Conservation (phyloP, 176 grass and related monocot species). For the Echinochloa phyllopogon region DNA sequence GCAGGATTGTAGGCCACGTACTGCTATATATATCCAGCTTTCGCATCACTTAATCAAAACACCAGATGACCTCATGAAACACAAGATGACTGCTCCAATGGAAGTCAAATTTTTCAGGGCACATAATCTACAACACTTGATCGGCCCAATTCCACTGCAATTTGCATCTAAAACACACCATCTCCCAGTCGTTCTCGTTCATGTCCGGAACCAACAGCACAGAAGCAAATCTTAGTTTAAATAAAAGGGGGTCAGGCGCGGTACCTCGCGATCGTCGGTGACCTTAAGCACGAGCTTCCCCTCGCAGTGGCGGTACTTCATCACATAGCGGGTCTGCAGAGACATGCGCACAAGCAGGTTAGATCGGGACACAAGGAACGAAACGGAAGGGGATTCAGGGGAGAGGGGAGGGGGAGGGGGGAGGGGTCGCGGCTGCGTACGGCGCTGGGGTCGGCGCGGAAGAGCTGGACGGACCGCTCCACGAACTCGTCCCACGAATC, state of each 20-base stretch:
- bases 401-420: background rate
- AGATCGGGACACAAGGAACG: background rate
- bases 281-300: constrained; percentile 98
- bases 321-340: constrained; percentile 74
- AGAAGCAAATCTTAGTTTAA: constrained; percentile 12
- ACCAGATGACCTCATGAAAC: background rate
- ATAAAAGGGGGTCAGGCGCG: background rate
- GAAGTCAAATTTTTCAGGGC: background rate
- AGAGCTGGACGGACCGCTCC: constrained; percentile 83
- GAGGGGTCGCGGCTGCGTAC: constrained; percentile 28
- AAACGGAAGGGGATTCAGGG: background rate
- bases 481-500: constrained; percentile 98
- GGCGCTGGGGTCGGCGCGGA: constrained; percentile 75
- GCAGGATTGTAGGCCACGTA: background rate
- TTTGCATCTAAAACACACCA: background rate
- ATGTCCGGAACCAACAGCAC: background rate
- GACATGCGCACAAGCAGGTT: background rate
- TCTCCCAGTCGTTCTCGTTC: background rate
- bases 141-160: background rate
- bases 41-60: background rate
- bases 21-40: background rate
- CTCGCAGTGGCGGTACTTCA: constrained; percentile 95
- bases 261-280: constrained; percentile 80
- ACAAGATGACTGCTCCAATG: background rate
- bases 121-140: background rate